phyloP scores from a whole-genome alignment of 2,329 filamentous ascomycete species.

The Neospermospora avenae region DNA sequence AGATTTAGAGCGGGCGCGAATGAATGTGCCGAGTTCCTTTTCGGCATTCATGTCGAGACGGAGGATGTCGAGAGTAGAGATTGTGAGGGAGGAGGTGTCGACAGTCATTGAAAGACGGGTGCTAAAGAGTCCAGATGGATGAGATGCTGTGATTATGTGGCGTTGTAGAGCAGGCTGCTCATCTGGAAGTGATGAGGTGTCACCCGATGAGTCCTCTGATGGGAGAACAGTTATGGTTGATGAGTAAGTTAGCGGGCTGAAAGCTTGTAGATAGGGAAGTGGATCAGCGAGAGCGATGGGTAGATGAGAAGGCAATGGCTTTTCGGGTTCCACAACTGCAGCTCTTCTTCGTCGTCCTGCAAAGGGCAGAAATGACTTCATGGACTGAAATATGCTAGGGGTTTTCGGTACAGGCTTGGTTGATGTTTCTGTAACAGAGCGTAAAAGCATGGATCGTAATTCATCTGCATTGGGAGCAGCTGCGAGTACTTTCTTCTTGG shows the following conservation, averaged over 20 bases:
- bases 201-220: conserved; percentile 23
- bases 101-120: conserved; percentile 57
- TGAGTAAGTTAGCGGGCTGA: conserved; percentile 63
- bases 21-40: conserved; percentile 53
- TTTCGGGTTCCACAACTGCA: conserved; percentile 36
- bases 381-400: conserved; percentile 31
- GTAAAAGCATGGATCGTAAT: conserved; percentile 27
- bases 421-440: conserved; percentile 24
- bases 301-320: conserved; percentile 57
- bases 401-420: conserved; percentile 16
- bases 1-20: conserved; percentile 35
- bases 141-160: conserved; percentile 51
- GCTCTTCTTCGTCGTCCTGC: conserved; percentile 28
- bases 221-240: conserved; percentile 51
- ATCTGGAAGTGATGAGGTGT: conserved; percentile 18
- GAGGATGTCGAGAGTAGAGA: conserved; percentile 52
- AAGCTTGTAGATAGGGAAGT: conserved; percentile 66
- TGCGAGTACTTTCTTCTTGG: conserved; percentile 38
- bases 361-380: conserved; percentile 34
- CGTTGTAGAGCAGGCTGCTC: conserved; percentile 43
- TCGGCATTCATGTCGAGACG: conserved; percentile 56
- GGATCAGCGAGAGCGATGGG: conserved; percentile 61
- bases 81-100: conserved; percentile 48
- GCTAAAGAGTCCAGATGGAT: conserved; percentile 51
- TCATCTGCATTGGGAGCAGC: conserved; percentile 40